Percentiles rank a stretch among this genome's conserved stretches.
phyloP scores from a whole-genome alignment of 1,284 basidiomycete genomes.

The Ceratobasidium sp. region DNA sequence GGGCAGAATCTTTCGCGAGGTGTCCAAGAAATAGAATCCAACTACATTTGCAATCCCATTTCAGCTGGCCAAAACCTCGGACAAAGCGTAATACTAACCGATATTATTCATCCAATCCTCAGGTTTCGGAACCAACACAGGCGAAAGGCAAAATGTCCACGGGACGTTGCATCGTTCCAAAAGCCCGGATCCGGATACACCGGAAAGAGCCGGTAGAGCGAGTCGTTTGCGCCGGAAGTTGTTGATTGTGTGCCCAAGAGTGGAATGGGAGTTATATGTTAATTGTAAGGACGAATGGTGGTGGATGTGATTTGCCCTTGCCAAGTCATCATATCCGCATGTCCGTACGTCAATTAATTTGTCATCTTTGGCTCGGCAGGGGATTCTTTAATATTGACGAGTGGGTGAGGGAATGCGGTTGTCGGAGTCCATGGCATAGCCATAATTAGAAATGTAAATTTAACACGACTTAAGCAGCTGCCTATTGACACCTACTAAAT shows the following conservation, averaged over 20 bases:
- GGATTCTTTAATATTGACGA: constrained; percentile 67
- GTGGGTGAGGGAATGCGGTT: constrained; percentile 71
- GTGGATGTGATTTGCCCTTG: constrained; percentile 62
- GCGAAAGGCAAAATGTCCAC: constrained; percentile 78
- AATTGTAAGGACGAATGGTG: background rate
- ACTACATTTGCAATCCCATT: background rate
- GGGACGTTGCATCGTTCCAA: constrained; percentile 72
- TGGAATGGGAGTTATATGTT: constrained; percentile 51
- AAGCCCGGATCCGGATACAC: constrained; percentile 66
- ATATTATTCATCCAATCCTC: constrained; percentile 72
- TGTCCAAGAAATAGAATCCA: no score
- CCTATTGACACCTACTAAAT: constrained; percentile 62
- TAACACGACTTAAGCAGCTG: constrained; percentile 17
- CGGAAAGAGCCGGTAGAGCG: constrained; percentile 56
- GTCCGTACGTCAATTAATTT: constrained; percentile 62
- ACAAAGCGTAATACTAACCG: constrained; percentile 59
- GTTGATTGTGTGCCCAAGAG: constrained; percentile 72
- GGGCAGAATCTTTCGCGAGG: no score
- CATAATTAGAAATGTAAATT: constrained; percentile 50
- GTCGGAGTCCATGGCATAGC: constrained; percentile 63
- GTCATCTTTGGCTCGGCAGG: constrained; percentile 60
- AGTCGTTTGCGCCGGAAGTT: constrained; percentile 63
- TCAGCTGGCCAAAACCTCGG: background rate
- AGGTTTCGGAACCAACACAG: constrained; percentile 72
- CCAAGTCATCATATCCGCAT: constrained; percentile 70